These are phyloP conservation scores for Marchantia paleacea DNA, from an alignment of 225 moss, liverwort and hornwort genomes.

Conservation along the genomic window DNA sequence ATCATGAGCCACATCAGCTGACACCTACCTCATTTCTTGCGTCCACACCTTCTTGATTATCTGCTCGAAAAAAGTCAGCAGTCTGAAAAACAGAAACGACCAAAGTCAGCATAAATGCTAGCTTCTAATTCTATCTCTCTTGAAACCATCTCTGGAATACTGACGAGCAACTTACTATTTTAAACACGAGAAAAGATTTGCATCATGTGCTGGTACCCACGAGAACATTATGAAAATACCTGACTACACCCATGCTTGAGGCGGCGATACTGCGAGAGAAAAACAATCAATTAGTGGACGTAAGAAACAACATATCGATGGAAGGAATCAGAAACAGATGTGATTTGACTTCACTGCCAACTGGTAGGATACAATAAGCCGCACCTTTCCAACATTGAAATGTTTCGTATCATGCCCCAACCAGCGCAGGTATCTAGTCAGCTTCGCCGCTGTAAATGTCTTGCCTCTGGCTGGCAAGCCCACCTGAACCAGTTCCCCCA, in stretches of 20 bases:
- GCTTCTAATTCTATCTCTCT: no score
- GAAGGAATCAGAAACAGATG: neutral
- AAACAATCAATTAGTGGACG: slow-evolving; percentile 6
- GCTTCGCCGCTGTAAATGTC: slow-evolving; percentile 96
- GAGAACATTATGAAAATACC: slow-evolving; percentile 32
- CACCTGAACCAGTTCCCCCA: slow-evolving; percentile 47
- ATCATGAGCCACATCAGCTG: slow-evolving; percentile 1
- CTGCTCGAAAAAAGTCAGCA: slow-evolving; percentile 95
- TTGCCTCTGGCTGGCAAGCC: slow-evolving; percentile 97
- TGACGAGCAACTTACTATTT: neutral
- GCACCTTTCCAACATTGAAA: slow-evolving; percentile 97
- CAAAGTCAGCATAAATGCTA: neutral
- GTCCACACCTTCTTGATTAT: slow-evolving; percentile 93
- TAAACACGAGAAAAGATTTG: neutral
- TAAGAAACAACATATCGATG: neutral
- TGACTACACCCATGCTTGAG: slow-evolving; percentile 88
- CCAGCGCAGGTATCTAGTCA: slow-evolving; percentile 99
- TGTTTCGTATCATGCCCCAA: slow-evolving; percentile 99
- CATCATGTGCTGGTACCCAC: no score
- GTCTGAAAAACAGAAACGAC: slow-evolving; percentile 41
- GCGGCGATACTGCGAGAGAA: slow-evolving; percentile 75
- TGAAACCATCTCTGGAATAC: no score
- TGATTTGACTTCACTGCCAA: neutral
- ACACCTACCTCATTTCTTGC: slow-evolving; percentile 85
- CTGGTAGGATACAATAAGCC: neutral